Evolutionary conservation across 768 basidiomycete species (phyloP).

Genomic region (Saitozyma sp.): DNA sequence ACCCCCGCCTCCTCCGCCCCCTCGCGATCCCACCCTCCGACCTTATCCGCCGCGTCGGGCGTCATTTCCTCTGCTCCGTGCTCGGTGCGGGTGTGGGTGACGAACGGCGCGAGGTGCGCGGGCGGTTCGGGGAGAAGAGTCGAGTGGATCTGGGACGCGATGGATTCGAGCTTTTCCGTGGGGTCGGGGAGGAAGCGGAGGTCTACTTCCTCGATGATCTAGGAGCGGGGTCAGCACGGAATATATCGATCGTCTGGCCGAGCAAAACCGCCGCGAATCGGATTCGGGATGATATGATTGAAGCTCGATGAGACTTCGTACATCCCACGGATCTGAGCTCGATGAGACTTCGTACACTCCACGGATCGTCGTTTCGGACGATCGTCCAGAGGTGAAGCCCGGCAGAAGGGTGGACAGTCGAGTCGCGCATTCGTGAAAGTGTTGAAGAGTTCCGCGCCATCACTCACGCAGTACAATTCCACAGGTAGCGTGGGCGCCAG

Average conservation of each 20-base stretch:
- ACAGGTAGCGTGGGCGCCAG: constrained; percentile 77
- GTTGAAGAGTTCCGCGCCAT: no score
- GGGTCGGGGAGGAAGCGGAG: constrained; percentile 69
- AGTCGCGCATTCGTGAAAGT: constrained; percentile 2
- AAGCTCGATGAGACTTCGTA: no score
- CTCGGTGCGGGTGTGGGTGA: constrained; percentile 1
- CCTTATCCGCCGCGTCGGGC: constrained; percentile 3
- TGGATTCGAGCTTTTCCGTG: constrained; percentile 66
- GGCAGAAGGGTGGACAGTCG: neutral
- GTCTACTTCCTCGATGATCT: constrained; percentile 92
- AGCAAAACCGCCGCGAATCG: no score
- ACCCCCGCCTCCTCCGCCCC: constrained; percentile 22
- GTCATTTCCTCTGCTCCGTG: constrained; percentile 17
- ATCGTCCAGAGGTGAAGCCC: no score
- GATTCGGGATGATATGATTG: no score
- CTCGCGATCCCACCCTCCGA: neutral
- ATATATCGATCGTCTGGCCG: no score
- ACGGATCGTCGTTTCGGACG: no score
- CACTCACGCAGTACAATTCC: constrained; percentile 80
- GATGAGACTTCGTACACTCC: no score
- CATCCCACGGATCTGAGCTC: constrained; percentile 1
- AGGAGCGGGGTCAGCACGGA: no score
- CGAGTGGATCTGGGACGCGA: constrained; percentile 54
- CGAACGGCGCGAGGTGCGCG: constrained; percentile 14
- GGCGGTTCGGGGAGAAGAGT: constrained; percentile 21